Conservation (phyloP, 345 rosid genomes). For the Bruguiera gymnorhiza region DNA sequence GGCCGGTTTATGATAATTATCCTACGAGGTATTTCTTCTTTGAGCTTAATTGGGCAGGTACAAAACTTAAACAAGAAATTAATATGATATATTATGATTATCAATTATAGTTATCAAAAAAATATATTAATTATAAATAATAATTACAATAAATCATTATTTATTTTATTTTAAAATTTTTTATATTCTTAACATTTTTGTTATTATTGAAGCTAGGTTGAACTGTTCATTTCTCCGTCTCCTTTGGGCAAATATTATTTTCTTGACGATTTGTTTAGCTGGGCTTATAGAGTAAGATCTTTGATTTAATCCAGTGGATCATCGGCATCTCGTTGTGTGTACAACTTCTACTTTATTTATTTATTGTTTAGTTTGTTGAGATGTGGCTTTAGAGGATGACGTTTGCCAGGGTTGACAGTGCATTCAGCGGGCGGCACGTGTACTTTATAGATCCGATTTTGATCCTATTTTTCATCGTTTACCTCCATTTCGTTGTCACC, state of each 20-base stretch:
- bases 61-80: too few species aligned
- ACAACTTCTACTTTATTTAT: too few species aligned
- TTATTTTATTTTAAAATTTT: neutral
- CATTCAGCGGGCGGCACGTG: slow-evolving; percentile 31
- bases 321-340: too few species aligned
- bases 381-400: too few species aligned
- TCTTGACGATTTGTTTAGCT: slow-evolving; percentile 27
- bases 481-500: too few species aligned
- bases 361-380: too few species aligned
- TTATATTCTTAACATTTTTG: neutral
- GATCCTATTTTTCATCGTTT: too few species aligned
- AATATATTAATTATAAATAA: too few species aligned
- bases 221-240: neutral
- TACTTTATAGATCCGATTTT: neutral
- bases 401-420: slow-evolving; percentile 10
- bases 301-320: too few species aligned
- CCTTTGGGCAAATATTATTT: neutral
- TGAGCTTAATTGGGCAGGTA: neutral
- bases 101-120: too few species aligned
- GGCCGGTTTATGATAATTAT: slow-evolving; percentile 9
- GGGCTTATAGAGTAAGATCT: slow-evolving; percentile 42
- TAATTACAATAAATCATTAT: too few species aligned
- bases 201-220: neutral
- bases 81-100: too few species aligned
- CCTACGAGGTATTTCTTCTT: neutral